These are phyloP conservation scores for Silene conica DNA, from an alignment of 148 eudicot species.

Conservation along the genomic window DNA sequence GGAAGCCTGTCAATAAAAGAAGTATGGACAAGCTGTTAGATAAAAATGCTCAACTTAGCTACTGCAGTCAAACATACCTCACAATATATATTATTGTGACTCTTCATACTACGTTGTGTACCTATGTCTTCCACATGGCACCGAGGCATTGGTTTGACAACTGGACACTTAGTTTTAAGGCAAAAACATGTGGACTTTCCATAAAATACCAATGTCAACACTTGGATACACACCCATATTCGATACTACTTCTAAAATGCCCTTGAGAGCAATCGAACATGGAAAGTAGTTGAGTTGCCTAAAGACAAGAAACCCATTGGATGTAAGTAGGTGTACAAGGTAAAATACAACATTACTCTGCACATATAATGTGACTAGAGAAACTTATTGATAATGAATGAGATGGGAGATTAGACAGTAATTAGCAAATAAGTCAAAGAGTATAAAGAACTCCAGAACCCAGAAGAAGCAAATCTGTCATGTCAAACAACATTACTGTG, in stretches of 20 bases:
- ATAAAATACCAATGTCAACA: neutral
- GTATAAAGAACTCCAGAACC: slow-evolving; percentile 12
- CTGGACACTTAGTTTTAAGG: too few species aligned
- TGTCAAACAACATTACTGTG: slow-evolving; percentile 12
- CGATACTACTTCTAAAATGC: neutral
- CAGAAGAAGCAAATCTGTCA: slow-evolving; percentile 15
- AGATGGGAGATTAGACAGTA: neutral
- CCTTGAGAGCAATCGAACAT: too few species aligned
- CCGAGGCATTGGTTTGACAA: neutral
- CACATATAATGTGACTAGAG: too few species aligned
- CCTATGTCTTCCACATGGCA: neutral
- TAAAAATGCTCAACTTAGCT: neutral
- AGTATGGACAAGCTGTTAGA: slow-evolving; percentile 12
- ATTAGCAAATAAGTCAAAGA: too few species aligned
- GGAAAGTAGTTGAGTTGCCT: too few species aligned
- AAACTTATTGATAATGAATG: too few species aligned
- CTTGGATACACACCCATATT: neutral
- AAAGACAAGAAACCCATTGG: too few species aligned
- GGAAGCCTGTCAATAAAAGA: slow-evolving; percentile 62
- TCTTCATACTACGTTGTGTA: neutral
- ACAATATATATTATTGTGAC: neutral
- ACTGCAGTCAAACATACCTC: neutral
- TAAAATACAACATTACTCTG: too few species aligned
- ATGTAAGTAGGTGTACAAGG: too few species aligned
- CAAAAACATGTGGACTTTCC: neutral